Base-by-base conservation (phyloP, 176 grass and related monocot species). In the Eleusine indica region DNA sequence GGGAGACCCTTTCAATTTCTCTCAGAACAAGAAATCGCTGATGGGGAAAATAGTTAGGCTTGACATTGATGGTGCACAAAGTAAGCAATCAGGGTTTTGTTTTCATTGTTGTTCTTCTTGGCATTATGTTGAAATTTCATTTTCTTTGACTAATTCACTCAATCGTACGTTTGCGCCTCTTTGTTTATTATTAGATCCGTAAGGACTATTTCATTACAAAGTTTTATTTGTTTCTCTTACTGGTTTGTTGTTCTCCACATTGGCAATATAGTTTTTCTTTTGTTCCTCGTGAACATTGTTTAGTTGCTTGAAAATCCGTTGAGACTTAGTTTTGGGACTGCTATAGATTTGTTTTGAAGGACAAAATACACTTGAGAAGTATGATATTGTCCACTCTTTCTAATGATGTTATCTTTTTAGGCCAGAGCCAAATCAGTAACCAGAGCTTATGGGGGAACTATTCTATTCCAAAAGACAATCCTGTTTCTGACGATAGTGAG, bases 1-100 rank as follows among this genome's bases (percentile, higher is more conserved):
- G 80, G 89, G 92, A 3, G 89, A 94, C 38, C 89, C 92, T 9
- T 89, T 89, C 75, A 94, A 94, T 86, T 94, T 94, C 76, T 83
- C 92, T 46, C 92, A 94, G 44, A 94, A 94, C 73, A 89, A 94
- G 84, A 94, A 85, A 75, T 85, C 92, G 70, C 77, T 94, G 77
- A 85, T 94, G 63, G 92, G 92, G 75, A 94, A 94, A 89, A 94
- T 94, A 41, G 82, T 91, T 89, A 90, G 92, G 48, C 77, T 94
- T 29, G 89, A 94, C 19, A 53, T 94, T 73, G 80, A 94, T 21
- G 70, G 57, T 43, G 81, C 86, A 6, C 92, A 66, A 71, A 89
- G 92, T 94, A 89, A 91, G 86, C 73, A 35, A 63, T 76, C 43
- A 66, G 40, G 8, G 12, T 56, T 8, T 28, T 69, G 32, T 47